Base-by-base conservation (phyloP, 352 stramenopile species). In the Poterioochromonas sp. region DNA sequence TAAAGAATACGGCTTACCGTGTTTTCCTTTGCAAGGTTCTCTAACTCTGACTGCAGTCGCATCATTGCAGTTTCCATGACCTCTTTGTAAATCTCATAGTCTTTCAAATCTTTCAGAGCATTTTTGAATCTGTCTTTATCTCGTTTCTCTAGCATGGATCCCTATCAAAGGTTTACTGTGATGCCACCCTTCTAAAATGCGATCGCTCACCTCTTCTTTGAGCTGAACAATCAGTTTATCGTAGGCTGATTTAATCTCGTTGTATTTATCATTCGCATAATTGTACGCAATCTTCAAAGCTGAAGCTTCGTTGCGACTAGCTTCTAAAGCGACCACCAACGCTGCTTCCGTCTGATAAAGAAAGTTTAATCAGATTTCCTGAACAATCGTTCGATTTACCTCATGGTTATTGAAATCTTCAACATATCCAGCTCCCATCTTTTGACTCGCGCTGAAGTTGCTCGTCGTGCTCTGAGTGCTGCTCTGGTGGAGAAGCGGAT, bases 1-100 rank as follows among this genome's bases (percentile, higher is more conserved):
- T n/a, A n/a, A n/a, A n/a, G n/a, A n/a, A n/a, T n/a, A n/a, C n/a
- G n/a, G n/a, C 8, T 63, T 11, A 63, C 53, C 18, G 39, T 18
- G 41, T 69, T 74, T 39, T 74, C 40, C 34, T 54, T 53, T 11
- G 32, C 65, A 54, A 39, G 15, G 8, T 5, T 34, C 1, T 51
- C 65, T 18, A 74, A 26, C 40, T 74, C 40, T 12, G 18, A 40
- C 12, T 74, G 37, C 29, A 74, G 26, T 39, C 32, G 2, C n/a
- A 54, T 54, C 65, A 74, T 74, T n/a, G 65, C 65, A 35, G 65
- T 35, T n/a, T 74, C 65, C 65, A 74, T 74, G 2, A 74, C 65
- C 12, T 74, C 20, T 58, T 54, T 51, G 40, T 74, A 74, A 39
- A 74, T 54, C 40, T 74, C 40, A 39, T 74, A 74, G 40, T 74